phyloP scores from a whole-genome alignment of 192 early-diverging fungal species.

The Gonapodya prolifera region DNA sequence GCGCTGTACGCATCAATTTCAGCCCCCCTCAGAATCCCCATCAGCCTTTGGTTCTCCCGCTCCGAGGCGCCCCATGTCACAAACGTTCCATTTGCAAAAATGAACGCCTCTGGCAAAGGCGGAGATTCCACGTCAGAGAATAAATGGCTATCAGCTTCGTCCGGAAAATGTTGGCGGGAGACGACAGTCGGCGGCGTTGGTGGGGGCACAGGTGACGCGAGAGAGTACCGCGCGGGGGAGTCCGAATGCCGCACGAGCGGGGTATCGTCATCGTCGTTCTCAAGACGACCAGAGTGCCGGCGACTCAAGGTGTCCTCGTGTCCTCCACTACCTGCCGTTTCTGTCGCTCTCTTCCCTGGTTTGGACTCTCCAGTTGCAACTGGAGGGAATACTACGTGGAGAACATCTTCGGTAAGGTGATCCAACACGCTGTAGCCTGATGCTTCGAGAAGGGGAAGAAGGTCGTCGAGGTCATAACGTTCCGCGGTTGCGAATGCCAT shows the following conservation, averaged over 20 bases:
- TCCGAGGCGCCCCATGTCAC: constrained; percentile 41
- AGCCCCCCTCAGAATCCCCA: constrained; percentile 24
- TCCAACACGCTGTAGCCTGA: constrained; percentile 19
- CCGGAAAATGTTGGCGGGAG: background rate
- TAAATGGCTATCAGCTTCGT: background rate
- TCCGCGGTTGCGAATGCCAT: constrained; percentile 30
- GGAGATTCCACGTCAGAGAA: background rate
- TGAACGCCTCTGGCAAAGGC: constrained; percentile 24
- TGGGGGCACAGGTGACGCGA: background rate
- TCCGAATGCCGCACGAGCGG: background rate
- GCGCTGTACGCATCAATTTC: constrained; percentile 22
- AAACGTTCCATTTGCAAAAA: constrained; percentile 38
- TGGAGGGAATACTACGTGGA: constrained; percentile 20
- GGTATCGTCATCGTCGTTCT: background rate
- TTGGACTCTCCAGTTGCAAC: constrained; percentile 5
- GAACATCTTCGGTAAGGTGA: constrained; percentile 41
- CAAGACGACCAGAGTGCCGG: background rate
- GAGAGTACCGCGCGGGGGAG: background rate
- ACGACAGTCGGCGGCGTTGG: background rate
- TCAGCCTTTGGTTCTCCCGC: constrained; percentile 20
- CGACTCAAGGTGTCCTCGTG: background rate
- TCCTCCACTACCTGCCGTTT: background rate
- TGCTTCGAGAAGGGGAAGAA: constrained; percentile 27
- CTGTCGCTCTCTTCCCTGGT: background rate
- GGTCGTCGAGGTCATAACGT: constrained; percentile 27